Evolutionary conservation across 768 basidiomycete genomes (phyloP).

Genomic region (Tephrocybe sp.): DNA sequence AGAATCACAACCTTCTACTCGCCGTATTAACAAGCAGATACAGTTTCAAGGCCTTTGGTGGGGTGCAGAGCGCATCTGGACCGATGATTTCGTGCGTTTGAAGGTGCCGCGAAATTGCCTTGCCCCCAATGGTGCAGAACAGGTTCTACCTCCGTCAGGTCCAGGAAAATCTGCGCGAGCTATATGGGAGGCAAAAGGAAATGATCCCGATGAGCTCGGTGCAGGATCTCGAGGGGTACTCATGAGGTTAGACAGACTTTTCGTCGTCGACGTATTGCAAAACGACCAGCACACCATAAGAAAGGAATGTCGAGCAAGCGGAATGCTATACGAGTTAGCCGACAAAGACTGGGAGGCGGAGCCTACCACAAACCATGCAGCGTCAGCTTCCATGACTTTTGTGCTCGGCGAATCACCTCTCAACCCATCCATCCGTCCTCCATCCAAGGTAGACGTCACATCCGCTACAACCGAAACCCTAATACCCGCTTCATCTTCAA

Average conservation of each 20-base stretch:
- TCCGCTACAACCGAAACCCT: conserved; percentile 2
- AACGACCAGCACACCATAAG: conserved; percentile 35
- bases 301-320: conserved; percentile 67
- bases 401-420: conserved; percentile 28
- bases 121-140: conserved; percentile 59
- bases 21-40: conserved; percentile 34
- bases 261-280: conserved; percentile 52
- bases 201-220: conserved; percentile 36
- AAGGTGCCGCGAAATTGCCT: conserved; percentile 65
- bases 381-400: conserved; percentile 1
- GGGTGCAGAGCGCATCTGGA: conserved; percentile 88
- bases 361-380: background rate
- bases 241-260: conserved; percentile 65
- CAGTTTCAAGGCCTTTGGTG: conserved; percentile 85
- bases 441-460: conserved; percentile 24
- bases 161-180: conserved; percentile 37
- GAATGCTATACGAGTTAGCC: conserved; percentile 75
- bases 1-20: conserved; percentile 10
- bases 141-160: conserved; percentile 62
- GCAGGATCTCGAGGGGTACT: conserved; percentile 66
- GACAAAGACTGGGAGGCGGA: conserved; percentile 67
- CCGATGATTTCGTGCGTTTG: conserved; percentile 78
- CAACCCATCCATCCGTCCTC: conserved; percentile 23
- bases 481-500: conserved; percentile 5
- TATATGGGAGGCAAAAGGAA: conserved; percentile 19